These are phyloP conservation scores for Bauhinia variegata DNA, from an alignment of 306 rosid species.

Conservation along the genomic window DNA sequence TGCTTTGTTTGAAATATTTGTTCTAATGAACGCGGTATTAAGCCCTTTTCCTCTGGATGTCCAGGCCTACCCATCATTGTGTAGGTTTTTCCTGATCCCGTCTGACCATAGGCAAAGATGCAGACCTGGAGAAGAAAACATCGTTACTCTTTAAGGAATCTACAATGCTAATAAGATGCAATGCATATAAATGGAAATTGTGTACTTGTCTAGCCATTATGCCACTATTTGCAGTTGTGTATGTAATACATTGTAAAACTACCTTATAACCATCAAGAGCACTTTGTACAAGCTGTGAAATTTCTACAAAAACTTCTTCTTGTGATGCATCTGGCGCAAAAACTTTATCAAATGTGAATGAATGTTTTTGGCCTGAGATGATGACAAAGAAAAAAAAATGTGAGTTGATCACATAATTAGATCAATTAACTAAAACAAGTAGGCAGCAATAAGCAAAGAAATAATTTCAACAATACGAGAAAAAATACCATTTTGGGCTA, in stretches of 20 bases:
- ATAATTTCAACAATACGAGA: conserved; percentile 22
- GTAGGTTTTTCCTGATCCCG: conserved; percentile 98
- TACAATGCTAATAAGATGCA: neutral
- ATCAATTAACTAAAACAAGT: conserved; percentile 21
- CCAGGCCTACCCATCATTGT: conserved; percentile 99
- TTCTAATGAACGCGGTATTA: conserved; percentile 91
- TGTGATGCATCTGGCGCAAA: conserved; percentile 78
- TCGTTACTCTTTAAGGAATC: conserved; percentile 21
- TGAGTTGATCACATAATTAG: conserved; percentile 31
- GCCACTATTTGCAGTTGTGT: neutral
- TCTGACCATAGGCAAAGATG: conserved; percentile 97
- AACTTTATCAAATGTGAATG: conserved; percentile 90
- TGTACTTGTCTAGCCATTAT: neutral
- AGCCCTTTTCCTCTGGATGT: conserved; percentile 71
- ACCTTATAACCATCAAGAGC: conserved; percentile 99
- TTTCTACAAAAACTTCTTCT: conserved; percentile 84
- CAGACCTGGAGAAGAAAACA: conserved; percentile 75
- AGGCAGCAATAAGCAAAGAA: conserved; percentile 19
- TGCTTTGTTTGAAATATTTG: conserved; percentile 90
- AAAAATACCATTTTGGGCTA: conserved; percentile 71
- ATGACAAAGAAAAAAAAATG: conserved; percentile 20
- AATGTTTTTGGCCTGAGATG: conserved; percentile 79
- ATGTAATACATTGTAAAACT: conserved; percentile 37
- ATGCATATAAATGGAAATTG: conserved; percentile 19
- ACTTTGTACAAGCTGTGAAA: conserved; percentile 98